phyloP scores from a whole-genome alignment of 208 protist species.

The Wallacemonas sp. region DNA sequence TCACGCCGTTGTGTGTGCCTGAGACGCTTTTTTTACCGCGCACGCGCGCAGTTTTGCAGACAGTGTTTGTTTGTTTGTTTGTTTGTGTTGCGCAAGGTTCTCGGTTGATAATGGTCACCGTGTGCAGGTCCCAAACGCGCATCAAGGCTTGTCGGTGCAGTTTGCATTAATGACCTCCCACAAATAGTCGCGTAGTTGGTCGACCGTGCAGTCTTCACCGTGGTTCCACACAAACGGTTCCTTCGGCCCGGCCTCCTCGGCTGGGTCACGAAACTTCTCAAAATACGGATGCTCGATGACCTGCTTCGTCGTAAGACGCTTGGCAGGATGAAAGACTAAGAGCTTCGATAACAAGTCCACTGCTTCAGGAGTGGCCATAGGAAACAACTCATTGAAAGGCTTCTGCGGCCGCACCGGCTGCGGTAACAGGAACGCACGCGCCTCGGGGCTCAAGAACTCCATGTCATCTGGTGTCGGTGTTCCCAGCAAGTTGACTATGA shows the following conservation, averaged over 20 bases:
- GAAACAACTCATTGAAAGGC: conserved; percentile 86
- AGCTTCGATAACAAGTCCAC: conserved; percentile 93
- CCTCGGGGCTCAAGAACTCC: conserved; percentile 86
- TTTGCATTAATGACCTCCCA: conserved; percentile 72
- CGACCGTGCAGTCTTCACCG: conserved; percentile 47
- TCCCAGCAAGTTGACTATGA: conserved; percentile 83
- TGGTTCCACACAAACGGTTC: conserved; percentile 81
- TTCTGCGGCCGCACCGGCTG: conserved; percentile 44
- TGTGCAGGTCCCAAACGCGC: no score
- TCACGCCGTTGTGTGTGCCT: no score
- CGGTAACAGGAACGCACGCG: conserved; percentile 62
- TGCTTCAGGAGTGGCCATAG: conserved; percentile 91
- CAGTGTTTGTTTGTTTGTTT: no score
- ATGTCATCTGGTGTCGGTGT: conserved; percentile 74
- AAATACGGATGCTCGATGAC: conserved; percentile 96
- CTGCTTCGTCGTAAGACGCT: conserved; percentile 91
- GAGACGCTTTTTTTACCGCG: no score
- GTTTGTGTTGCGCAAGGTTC: no score
- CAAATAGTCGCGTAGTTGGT: conserved; percentile 72
- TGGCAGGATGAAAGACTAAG: conserved; percentile 96
- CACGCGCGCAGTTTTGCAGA: no score
- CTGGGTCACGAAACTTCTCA: conserved; percentile 81
- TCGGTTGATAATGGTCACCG: not conserved
- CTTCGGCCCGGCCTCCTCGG: conserved; percentile 64
- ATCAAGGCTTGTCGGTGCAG: conserved; percentile 17